Evolutionary conservation across 306 rosid genomes (phyloP).

Genomic region (Prunus persica): DNA sequence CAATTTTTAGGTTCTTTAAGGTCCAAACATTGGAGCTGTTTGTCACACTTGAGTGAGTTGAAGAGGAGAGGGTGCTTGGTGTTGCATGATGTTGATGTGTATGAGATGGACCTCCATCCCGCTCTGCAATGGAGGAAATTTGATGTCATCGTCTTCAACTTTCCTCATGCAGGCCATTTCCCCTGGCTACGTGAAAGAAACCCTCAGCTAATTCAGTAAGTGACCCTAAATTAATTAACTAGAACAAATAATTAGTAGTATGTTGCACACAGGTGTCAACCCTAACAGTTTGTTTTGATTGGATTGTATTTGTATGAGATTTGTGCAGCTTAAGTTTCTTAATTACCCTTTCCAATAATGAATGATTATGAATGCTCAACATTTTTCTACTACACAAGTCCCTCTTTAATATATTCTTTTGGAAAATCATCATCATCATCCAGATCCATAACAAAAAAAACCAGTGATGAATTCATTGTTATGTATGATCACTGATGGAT

Average conservation of each 20-base stretch:
- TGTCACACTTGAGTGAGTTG: conserved; percentile 16
- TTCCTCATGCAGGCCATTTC: conserved; percentile 37
- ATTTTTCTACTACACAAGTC: background rate
- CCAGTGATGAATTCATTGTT: background rate
- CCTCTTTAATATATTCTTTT: background rate
- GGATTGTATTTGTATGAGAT: too few relatives aligned
- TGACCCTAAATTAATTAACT: background rate
- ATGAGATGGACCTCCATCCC: conserved; percentile 15
- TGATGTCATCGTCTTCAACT: conserved; percentile 29
- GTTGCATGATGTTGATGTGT: conserved; percentile 19
- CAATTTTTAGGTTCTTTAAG: background rate
- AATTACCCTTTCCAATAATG: too few relatives aligned
- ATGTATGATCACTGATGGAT: background rate
- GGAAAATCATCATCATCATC: too few relatives aligned
- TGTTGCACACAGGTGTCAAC: background rate
- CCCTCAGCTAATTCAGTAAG: conserved; percentile 11
- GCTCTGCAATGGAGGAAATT: background rate
- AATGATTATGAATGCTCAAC: too few relatives aligned
- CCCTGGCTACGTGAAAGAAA: conserved; percentile 10
- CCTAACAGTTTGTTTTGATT: background rate
- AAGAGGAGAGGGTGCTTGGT: conserved; percentile 17
- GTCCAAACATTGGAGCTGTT: background rate
- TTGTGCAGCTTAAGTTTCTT: too few relatives aligned
- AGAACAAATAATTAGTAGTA: background rate
- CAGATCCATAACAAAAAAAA: background rate